phyloP scores from a whole-genome alignment of 2,329 filamentous ascomycete genomes.

The Chrysosphaeria jannelii region DNA sequence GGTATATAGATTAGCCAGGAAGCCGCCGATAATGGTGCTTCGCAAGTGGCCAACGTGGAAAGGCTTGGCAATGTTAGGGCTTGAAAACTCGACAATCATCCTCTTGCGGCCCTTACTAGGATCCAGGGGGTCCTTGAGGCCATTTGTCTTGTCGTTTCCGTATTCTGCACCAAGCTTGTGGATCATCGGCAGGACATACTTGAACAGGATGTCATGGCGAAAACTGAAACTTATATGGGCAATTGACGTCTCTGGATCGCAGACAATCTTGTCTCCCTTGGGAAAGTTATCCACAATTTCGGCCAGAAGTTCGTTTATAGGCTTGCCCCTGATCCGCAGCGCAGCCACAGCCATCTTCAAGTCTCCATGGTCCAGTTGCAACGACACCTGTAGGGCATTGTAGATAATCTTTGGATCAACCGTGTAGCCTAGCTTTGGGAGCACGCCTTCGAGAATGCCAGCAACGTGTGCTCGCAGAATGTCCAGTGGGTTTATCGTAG shows the following conservation, averaged over 20 bases:
- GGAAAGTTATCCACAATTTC: slow-evolving; percentile 30
- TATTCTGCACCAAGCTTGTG: slow-evolving; percentile 28
- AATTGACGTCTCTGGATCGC: slow-evolving; percentile 31
- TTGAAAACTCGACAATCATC: slow-evolving; percentile 54
- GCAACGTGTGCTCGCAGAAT: slow-evolving; percentile 55
- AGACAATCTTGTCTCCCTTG: slow-evolving; percentile 31
- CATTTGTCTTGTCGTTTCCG: slow-evolving; percentile 30
- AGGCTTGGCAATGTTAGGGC: slow-evolving; percentile 64
- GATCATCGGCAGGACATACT: slow-evolving; percentile 38
- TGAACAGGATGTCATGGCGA: slow-evolving; percentile 33
- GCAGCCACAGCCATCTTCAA: slow-evolving; percentile 49
- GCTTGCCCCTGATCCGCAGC: slow-evolving; percentile 44
- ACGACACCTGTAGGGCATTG: slow-evolving; percentile 48
- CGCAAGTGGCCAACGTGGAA: slow-evolving; percentile 54
- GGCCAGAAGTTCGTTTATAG: slow-evolving; percentile 27
- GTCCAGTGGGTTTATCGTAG: slow-evolving; percentile 45
- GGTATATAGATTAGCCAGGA: slow-evolving; percentile 42
- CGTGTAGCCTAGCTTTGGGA: too few species aligned
- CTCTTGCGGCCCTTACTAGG: slow-evolving; percentile 29
- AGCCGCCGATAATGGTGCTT: slow-evolving; percentile 53
- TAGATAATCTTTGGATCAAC: slow-evolving; percentile 44
- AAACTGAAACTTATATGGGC: slow-evolving; percentile 54
- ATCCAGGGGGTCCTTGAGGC: slow-evolving; percentile 29
- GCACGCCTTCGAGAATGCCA: slow-evolving; percentile 32
- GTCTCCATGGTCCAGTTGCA: slow-evolving; percentile 56